Evolutionary conservation across 495 filamentous ascomycete species (phyloP), one percentile per base, ranked within the genome.

Genomic region (Sordaria brevicollis): DNA sequence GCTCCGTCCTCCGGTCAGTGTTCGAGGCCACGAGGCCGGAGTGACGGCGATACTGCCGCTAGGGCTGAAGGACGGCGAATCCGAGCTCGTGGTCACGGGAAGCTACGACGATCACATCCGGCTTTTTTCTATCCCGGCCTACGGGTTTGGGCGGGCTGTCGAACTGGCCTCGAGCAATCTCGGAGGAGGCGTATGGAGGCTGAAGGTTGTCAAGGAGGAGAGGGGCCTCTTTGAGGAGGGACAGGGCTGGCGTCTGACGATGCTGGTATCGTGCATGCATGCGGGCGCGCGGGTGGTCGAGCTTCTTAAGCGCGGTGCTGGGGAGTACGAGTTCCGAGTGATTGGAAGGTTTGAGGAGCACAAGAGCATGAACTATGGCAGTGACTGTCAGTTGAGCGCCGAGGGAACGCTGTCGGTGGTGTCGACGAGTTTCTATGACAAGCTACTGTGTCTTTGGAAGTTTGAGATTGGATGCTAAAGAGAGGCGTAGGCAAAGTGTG

Each of bases 191-290:
- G 96, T 97, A 6, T 99, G 95, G 95, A 82, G 94, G 71, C 76
- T 99, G 71, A 91, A 91, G 74, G 73, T 91, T 57, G 74, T 93
- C 21, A 68, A 78, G 11, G 65, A 65, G 25, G 70, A 72, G 34
- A 68, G 68, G 19, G 70, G 65, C 11, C 35, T 36, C 6, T 62
- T 19, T 17, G 49, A 68, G 19, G 49, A 68, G 19, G 69, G 68
- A 13, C 31, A 69, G 29, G 72, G 66, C 7, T 82, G 79, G 76
- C 77, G 67, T 15, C 85, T 84, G 9, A 72, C 86, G 62, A 84
- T 98, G 31, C 81, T 99, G 69, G 95, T 90, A 15, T 95, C 92
- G 65, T 97, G 94, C 75, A 98, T 98, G 95, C 91, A 97, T 81
- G 92, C 89, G 1, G 95, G 95, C 15, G 86, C 86, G 31, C 85